Evolutionary conservation across 331 rosid species (phyloP), one percentile per base, ranked within the genome.

Genomic region (Quercus tomentella): DNA sequence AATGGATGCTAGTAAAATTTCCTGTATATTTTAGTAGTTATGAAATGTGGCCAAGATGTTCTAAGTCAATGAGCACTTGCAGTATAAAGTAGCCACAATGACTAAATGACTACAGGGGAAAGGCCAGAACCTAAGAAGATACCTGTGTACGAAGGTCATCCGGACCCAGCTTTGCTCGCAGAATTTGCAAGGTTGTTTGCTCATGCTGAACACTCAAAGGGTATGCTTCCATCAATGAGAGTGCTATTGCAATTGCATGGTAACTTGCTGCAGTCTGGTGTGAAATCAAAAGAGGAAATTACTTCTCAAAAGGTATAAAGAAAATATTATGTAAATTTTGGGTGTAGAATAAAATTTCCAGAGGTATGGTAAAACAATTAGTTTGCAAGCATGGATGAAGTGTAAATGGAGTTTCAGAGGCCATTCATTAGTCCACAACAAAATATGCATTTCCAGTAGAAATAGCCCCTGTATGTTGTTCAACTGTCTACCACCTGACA

Each of bases 191-290:
- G 60, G 99, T 96, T 67, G 98, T 96, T 86, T 96, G 98, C 88
- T 96, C 99, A 84, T 96, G 99, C 84, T 96, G 98, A 84, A 93
- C 99, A 10, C 99, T 96, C 83, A 93, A 84, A 33, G 99, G 98
- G 78, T 92, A 96, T 86, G 99, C 99, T 86, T 96, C 98, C 99
- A 96, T 96, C 87, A 96, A 88, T 14, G 99, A 96, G 66, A 93
- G 99, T 35, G 99, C 97, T 60, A 96, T 92, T 70, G 99, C 99
- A 81, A 96, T 93, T 60, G 99, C 99, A 49, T 96, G 99, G 87
- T 96, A 96, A 84, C 98, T 96, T 73, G 99, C 97, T 30, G 99
- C 99, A 22, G 99, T 96, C 99, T 96, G 93, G 75, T 79, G 68
- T 73, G 79, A 76, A 16, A 85, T 85, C 74, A 55, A 73, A 81